Evolutionary conservation across 495 filamentous ascomycete species (phyloP).

Genomic region (Daldinia vernicosa): DNA sequence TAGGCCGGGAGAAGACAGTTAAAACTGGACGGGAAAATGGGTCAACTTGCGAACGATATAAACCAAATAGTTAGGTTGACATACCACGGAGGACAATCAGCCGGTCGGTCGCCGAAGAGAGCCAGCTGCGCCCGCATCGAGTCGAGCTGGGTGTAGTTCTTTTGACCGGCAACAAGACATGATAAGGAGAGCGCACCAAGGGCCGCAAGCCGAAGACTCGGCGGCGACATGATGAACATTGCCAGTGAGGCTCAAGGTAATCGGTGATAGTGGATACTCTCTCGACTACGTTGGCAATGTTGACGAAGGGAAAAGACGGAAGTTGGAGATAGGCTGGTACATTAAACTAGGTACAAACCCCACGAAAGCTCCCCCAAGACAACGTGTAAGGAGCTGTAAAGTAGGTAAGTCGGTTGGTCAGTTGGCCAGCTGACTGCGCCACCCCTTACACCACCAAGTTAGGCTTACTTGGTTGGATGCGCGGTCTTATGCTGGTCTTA

Average conservation of each 20-base stretch:
- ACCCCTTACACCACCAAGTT: constrained; percentile 38
- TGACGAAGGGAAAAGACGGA: constrained; percentile 14
- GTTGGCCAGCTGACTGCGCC: constrained; percentile 37
- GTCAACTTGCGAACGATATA: constrained; percentile 29
- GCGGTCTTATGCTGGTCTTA: constrained; percentile 16
- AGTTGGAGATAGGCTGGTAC: constrained; percentile 26
- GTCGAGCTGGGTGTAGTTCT: constrained; percentile 58
- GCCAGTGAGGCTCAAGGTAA: constrained; percentile 16
- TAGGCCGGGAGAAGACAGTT: constrained; percentile 96
- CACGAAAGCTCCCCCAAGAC: constrained; percentile 30
- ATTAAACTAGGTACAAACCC: constrained; percentile 24
- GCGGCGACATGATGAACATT: constrained; percentile 50
- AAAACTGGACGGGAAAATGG: constrained; percentile 67
- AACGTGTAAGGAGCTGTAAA: constrained; percentile 7
- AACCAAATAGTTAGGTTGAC: background rate
- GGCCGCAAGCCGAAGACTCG: constrained; percentile 45
- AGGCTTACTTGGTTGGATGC: background rate
- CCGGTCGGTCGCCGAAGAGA: constrained; percentile 63
- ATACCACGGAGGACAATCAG: constrained; percentile 72
- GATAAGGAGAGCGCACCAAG: constrained; percentile 54
- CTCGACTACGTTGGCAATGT: constrained; percentile 13
- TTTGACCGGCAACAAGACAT: constrained; percentile 51
- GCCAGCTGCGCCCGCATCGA: constrained; percentile 61
- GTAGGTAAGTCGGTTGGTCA: constrained; percentile 6
- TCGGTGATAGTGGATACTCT: constrained; percentile 10